Percentiles rank a stretch among this genome's conserved stretches.
phyloP scores from a whole-genome alignment of 2,329 filamentous ascomycete species.

The Cordyceps fumosorosea region DNA sequence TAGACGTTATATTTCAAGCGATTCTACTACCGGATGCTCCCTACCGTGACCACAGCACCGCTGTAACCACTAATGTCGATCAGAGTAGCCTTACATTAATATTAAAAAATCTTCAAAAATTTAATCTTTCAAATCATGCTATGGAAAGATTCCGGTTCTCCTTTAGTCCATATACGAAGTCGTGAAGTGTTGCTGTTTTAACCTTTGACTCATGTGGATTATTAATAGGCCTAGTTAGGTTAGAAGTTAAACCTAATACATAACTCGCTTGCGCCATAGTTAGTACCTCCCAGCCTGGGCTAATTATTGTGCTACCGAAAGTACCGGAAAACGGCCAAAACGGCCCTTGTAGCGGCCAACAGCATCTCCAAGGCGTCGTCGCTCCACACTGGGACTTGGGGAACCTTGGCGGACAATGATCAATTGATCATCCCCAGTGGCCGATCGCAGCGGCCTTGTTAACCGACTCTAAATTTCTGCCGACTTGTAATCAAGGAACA shows the following conservation, averaged over 20 bases:
- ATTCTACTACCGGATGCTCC: not conserved
- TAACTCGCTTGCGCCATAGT: no score
- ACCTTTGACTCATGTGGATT: no score
- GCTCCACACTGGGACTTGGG: constrained; percentile 1
- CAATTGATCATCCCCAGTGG: not conserved
- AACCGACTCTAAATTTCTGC: not conserved
- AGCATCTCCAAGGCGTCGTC: not conserved
- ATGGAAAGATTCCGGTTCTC: not conserved
- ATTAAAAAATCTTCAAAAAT: not conserved
- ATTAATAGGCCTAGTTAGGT: no score
- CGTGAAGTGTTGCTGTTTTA: not conserved
- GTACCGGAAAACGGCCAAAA: not conserved
- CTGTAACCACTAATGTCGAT: not conserved
- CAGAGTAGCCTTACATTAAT: not conserved
- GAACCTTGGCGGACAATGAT: not conserved
- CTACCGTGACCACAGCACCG: not conserved
- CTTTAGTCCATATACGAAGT: not conserved
- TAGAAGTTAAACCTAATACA: no score
- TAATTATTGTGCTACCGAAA: no score
- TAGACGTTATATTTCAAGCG: not conserved
- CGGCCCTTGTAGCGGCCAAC: not conserved
- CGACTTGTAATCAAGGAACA: not conserved
- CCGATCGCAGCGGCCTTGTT: not conserved
- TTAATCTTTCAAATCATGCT: not conserved
- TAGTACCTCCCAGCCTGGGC: no score